These are phyloP conservation scores for Ottelia alismoides DNA, from an alignment of 106 monocot species.

Conservation along the genomic window DNA sequence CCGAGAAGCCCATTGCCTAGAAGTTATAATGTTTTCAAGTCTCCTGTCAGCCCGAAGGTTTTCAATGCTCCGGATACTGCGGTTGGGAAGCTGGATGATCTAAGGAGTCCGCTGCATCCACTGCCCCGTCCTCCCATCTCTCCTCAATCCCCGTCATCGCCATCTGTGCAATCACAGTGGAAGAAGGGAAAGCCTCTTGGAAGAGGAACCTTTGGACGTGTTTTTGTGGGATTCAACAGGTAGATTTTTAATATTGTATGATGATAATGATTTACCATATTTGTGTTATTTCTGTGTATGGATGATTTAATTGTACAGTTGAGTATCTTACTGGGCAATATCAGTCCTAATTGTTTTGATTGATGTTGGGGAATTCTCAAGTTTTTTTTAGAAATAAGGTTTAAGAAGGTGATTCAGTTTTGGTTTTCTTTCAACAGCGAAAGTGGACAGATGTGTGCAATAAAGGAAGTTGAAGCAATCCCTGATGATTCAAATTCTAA, in stretches of 20 bases:
- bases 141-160: slow-evolving; percentile 28
- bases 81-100: slow-evolving; percentile 30
- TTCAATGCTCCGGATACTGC: no score
- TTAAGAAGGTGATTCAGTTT: no score
- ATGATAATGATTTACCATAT: no score
- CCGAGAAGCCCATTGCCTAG: no score
- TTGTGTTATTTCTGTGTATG: no score
- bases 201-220: slow-evolving; percentile 81
- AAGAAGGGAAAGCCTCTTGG: slow-evolving; percentile 71
- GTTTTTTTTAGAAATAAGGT: no score
- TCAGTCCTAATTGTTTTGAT: no score
- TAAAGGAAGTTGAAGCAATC: slow-evolving; percentile 82
- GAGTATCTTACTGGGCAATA: no score
- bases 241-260: slow-evolving; percentile 9
- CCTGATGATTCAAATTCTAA: slow-evolving; percentile 85
- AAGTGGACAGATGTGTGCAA: slow-evolving; percentile 88
- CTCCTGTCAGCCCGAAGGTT: no score
- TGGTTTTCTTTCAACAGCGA: slow-evolving; percentile 77
- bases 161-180: slow-evolving; percentile 35
- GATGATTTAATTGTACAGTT: no score
- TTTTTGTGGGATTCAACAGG: slow-evolving; percentile 84
- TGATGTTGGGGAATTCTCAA: no score
- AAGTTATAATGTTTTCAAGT: no score
- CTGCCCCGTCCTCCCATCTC: slow-evolving; percentile 66
- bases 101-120: slow-evolving; percentile 48